These are phyloP conservation scores for Zygosaccharomyces lentus DNA, from an alignment of 805 yeast genomes.

Conservation along the genomic window DNA sequence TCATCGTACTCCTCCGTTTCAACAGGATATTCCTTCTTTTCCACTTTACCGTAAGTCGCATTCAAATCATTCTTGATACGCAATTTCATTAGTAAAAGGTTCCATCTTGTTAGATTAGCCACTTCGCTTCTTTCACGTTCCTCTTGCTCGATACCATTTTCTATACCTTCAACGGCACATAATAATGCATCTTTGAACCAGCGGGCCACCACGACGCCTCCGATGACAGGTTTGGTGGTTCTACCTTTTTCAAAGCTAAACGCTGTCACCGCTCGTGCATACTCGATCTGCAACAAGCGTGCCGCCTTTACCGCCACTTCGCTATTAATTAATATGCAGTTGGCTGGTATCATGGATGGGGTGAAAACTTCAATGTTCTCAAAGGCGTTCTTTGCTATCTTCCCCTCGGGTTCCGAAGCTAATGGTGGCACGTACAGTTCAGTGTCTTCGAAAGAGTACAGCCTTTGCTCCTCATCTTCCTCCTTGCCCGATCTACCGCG, in stretches of 20 bases:
- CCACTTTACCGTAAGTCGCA: conserved; percentile 41
- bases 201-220: conserved; percentile 71
- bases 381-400: conserved; percentile 67
- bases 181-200: conserved; percentile 42
- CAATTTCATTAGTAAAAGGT: conserved; percentile 34
- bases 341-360: conserved; percentile 76
- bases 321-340: conserved; percentile 58
- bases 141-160: conserved; percentile 34
- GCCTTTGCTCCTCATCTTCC: conserved; percentile 54
- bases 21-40: conserved; percentile 15
- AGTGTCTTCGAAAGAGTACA: conserved; percentile 79
- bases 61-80: conserved; percentile 39
- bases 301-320: conserved; percentile 68
- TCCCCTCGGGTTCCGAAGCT: conserved; percentile 51
- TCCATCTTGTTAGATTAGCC: conserved; percentile 42
- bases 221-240: conserved; percentile 57
- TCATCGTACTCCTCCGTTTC: conserved; percentile 2
- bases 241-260: conserved; percentile 61
- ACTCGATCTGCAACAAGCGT: conserved; percentile 61
- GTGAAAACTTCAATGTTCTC: conserved; percentile 82
- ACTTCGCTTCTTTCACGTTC: conserved; percentile 43
- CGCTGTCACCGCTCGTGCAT: conserved; percentile 81
- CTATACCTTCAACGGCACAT: conserved; percentile 30
- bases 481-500: conserved; percentile 36
- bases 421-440: conserved; percentile 64